Percentiles rank a stretch among this genome's conserved stretches.
Conservation (phyloP, 106 monocot species). For the Dactylorhiza incarnata region DNA sequence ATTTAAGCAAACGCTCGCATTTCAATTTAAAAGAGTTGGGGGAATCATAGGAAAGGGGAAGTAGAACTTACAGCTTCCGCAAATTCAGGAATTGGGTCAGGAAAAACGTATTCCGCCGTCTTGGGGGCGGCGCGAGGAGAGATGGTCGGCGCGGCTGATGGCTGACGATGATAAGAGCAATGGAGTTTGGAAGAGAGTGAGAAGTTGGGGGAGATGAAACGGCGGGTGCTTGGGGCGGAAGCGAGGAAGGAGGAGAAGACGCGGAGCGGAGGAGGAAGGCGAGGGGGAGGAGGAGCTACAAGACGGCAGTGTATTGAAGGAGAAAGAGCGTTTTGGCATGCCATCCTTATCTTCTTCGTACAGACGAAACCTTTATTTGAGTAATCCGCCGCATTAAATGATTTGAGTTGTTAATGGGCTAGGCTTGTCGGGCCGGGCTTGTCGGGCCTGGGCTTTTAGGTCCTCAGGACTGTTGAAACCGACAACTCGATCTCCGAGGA, state of each 20-base stretch:
- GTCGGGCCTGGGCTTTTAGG: too few species aligned
- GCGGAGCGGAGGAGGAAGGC: neutral
- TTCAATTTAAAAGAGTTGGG: neutral
- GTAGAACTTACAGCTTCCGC: conserved; percentile 38
- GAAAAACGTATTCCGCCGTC: conserved; percentile 53
- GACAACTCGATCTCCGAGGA: too few species aligned
- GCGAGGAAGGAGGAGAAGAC: neutral
- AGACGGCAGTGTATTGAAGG: neutral
- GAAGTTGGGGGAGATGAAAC: neutral
- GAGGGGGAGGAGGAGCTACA: neutral
- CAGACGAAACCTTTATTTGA: too few species aligned
- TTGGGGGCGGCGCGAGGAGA: conserved; percentile 6
- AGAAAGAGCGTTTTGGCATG: neutral
- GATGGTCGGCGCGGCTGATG: neutral
- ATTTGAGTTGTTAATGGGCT: too few species aligned
- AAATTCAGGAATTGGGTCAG: conserved; percentile 66
- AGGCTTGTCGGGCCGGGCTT: too few species aligned
- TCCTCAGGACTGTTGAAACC: too few species aligned
- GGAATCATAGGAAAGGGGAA: neutral
- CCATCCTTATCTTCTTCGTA: neutral
- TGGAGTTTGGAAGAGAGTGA: neutral
- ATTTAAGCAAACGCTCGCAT: neutral
- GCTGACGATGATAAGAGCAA: neutral
- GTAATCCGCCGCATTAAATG: too few species aligned
- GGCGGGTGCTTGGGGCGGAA: neutral